Evolutionary conservation across 768 basidiomycete species (phyloP), one percentile per base, ranked within the genome.

Genomic region (Tricholoma furcatifolium): DNA sequence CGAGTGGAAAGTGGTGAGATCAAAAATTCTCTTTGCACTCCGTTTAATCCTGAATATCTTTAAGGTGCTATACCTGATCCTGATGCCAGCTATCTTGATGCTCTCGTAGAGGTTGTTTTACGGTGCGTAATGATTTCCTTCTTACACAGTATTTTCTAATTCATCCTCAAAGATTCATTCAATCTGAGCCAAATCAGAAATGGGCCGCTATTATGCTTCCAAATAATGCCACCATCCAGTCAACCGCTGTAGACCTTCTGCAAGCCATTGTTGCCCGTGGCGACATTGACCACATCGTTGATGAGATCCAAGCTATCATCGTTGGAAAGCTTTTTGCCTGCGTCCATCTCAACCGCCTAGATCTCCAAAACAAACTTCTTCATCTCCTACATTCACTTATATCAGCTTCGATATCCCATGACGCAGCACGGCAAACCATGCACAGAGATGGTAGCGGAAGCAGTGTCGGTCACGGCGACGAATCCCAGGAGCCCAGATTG

Each of bases 301-400:
- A 87, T 52, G 73, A 73, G 20, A 74, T 95, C 40, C 88, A 95
- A 65, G 78, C 82, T 5, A 77, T 78, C 6, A 75, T 96, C 41
- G 75, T 93, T 23, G 79, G 79, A 42, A 92, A 91, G 66, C 77
- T 96, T 1, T 93, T 83, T 66, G 74, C 80, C 43, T 85, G 78
- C 42, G 74, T 97, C 30, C 89, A 95, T 63, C 71, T 74, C 18
- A 72, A 70, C 35, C 78, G 85, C 32, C 79, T 93, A 36, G 90
- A 96, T 61, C 75, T 94, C 12, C 97, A 98, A 73, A 94, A 91
- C 76, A 96, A 94, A 65, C 80, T 96, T 44, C 79, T 98, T 3
- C 93, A 94, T 64, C 81, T 96, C 11, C 79, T 98, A 1, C 95
- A 98, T 64, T 87, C 91, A 0, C 72, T 93, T 30, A 84, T 94